Evolutionary conservation across 2,329 filamentous ascomycete genomes (phyloP).

Genomic region (Fusarium hainanense): DNA sequence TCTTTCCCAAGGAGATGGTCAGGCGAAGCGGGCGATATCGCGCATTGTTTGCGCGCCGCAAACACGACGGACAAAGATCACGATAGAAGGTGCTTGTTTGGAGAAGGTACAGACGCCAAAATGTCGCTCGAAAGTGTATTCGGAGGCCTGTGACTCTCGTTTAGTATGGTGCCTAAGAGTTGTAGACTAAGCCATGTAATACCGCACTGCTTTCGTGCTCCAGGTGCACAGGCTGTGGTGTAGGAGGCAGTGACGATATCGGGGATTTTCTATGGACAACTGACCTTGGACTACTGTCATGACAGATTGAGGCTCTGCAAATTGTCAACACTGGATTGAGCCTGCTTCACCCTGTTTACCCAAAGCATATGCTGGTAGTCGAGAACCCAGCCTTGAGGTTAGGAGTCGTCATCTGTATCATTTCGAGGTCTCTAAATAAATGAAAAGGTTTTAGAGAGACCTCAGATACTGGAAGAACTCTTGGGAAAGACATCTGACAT

Average conservation of each 20-base stretch:
- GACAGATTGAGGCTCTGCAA: not conserved
- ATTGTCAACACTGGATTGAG: not conserved
- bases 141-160: not conserved
- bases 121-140: not conserved
- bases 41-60: not conserved
- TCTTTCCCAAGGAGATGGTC: not conserved
- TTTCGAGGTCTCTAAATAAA: not conserved
- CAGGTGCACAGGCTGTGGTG: not conserved
- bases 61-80: not conserved
- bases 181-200: not conserved
- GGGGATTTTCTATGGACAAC: not conserved
- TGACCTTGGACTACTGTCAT: not conserved
- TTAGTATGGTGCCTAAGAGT: not conserved
- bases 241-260: not conserved
- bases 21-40: not conserved
- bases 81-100: not conserved
- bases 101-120: not conserved
- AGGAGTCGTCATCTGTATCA: not conserved
- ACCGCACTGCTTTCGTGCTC: not conserved
- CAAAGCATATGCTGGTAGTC: too few relatives aligned
- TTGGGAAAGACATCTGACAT: fast-evolving
- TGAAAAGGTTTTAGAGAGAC: not conserved
- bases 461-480: fast-evolving
- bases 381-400: not conserved
- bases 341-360: not conserved